Evolutionary conservation across 2,329 filamentous ascomycete species (phyloP).

Genomic region (Grosmannia clavigera): DNA sequence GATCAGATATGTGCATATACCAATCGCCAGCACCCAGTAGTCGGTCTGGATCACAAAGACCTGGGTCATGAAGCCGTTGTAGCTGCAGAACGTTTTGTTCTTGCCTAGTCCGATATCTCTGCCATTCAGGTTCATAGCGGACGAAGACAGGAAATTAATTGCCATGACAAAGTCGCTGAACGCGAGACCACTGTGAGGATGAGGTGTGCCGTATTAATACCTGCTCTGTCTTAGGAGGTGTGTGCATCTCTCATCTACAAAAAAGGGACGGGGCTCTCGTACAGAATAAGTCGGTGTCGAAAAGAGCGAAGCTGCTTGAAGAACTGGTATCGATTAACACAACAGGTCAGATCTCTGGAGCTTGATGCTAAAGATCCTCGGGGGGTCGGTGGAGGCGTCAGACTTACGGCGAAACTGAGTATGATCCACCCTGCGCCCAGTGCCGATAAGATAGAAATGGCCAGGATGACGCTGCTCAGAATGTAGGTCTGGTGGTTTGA

Average conservation of each 20-base stretch:
- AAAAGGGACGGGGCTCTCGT: background rate
- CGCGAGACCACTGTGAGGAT: background rate
- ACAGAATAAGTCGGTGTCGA: background rate
- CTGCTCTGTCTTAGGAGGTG: background rate
- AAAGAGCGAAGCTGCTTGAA: background rate
- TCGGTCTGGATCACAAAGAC: background rate
- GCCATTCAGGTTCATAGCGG: background rate
- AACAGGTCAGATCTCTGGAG: background rate
- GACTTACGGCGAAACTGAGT: background rate
- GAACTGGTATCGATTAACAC: background rate
- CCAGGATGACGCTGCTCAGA: background rate
- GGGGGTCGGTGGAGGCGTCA: no score
- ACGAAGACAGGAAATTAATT: background rate
- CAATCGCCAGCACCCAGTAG: background rate
- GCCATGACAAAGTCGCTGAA: background rate
- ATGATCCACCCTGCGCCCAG: background rate
- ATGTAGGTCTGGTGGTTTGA: background rate
- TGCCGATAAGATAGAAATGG: background rate
- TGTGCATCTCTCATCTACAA: background rate
- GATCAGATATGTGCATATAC: background rate
- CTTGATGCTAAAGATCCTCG: background rate
- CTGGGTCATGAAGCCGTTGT: conserved; percentile 1
- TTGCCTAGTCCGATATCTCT: background rate
- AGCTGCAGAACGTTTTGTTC: background rate
- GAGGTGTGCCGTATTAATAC: background rate